phyloP scores from a whole-genome alignment of 176 grass and related monocot species.

The Carex parvula region DNA sequence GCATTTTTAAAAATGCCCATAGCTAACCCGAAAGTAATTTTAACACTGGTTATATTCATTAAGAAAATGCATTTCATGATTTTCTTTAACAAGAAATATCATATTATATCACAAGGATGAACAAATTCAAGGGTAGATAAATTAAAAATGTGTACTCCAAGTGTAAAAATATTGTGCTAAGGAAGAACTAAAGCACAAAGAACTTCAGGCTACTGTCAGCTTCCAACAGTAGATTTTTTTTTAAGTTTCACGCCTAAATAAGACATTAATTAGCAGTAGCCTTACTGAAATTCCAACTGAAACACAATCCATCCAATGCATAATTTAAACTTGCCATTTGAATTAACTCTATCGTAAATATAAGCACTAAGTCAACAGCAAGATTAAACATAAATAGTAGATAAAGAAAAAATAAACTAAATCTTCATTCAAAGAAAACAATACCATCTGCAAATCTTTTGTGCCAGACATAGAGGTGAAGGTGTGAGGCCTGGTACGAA shows the following conservation, averaged over 20 bases:
- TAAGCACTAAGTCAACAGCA: not conserved
- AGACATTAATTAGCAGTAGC: not conserved
- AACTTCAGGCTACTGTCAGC: not conserved
- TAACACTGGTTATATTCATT: no score
- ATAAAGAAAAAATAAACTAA: not conserved
- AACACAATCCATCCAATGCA: not conserved
- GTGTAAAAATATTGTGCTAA: not conserved
- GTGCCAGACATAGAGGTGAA: conserved; percentile 97
- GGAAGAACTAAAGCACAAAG: not conserved
- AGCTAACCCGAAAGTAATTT: no score
- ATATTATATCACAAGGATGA: not conserved
- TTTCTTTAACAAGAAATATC: not conserved
- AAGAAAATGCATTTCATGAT: no score
- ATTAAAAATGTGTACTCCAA: not conserved
- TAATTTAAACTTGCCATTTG: not conserved
- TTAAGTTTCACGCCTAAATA: no score
- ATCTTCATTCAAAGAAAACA: not conserved
- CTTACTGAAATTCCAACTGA: not conserved
- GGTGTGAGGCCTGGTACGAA: conserved; percentile 93
- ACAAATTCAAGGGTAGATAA: not conserved
- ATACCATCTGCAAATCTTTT: conserved; percentile 95
- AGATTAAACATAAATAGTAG: not conserved
- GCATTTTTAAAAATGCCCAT: not conserved
- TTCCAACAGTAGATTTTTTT: not conserved
- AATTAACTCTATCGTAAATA: not conserved